Percentiles rank a stretch among this genome's conserved stretches.
Evolutionary conservation across 805 yeast species (phyloP).

Genomic region (Ogataea haglerorum): DNA sequence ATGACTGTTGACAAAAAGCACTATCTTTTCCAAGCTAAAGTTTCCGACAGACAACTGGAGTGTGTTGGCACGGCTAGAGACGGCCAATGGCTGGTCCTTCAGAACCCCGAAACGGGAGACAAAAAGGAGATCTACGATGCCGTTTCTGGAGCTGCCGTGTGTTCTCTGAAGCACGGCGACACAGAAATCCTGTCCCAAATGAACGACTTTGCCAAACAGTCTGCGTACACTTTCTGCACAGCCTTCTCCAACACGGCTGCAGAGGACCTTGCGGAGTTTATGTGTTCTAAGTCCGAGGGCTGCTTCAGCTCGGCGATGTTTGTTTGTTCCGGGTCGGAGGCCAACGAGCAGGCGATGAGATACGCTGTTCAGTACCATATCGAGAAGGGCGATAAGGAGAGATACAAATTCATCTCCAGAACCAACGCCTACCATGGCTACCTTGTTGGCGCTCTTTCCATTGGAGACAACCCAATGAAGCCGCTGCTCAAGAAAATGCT

Average conservation of each 20-base stretch:
- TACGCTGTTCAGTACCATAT: constrained; percentile 50
- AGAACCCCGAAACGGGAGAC: constrained; percentile 38
- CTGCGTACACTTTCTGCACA: constrained; percentile 35
- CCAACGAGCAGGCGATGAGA: constrained; percentile 73
- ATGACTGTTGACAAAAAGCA: constrained; percentile 22
- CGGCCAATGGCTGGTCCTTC: constrained; percentile 39
- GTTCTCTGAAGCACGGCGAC: constrained; percentile 42
- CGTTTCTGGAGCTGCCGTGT: constrained; percentile 46
- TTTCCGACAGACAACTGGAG: constrained; percentile 34
- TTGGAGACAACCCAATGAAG: constrained; percentile 35
- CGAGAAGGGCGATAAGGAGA: constrained; percentile 38
- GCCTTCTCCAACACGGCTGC: constrained; percentile 35
- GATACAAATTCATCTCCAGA: constrained; percentile 40
- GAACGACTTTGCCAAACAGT: constrained; percentile 30
- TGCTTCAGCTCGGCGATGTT: constrained; percentile 39
- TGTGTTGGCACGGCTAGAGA: constrained; percentile 37
- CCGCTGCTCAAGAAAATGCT: constrained; percentile 29
- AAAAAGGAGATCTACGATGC: constrained; percentile 36
- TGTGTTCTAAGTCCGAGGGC: constrained; percentile 33
- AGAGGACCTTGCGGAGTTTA: constrained; percentile 42
- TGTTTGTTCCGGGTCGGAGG: constrained; percentile 70
- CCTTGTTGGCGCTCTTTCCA: constrained; percentile 42
- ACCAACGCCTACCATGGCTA: constrained; percentile 44
- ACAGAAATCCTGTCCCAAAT: constrained; percentile 27
- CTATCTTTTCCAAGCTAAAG: constrained; percentile 40